Evolutionary conservation across 176 grass and related monocot species (phyloP), one percentile per base, ranked within the genome.

Genomic region (Zizania latifolia): DNA sequence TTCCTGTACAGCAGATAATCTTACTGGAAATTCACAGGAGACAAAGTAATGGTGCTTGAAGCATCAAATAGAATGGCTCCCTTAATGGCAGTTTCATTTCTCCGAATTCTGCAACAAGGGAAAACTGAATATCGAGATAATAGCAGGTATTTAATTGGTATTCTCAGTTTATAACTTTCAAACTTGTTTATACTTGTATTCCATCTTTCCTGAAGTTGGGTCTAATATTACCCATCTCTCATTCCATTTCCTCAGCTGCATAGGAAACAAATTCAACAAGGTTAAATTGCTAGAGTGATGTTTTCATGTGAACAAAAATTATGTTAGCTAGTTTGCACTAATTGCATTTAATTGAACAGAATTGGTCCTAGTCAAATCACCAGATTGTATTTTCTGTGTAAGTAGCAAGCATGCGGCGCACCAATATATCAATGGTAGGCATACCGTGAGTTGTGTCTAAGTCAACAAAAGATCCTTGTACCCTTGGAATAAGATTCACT

Each of bases 1-100:
- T 14, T 17, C 77, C 65, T 48, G 51, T 31, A 54, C 28, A 23
- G 44, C 30, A 15, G 22, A 22, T 34, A 60, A 31, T 85, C 91
- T 86, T 91, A 99, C 96, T 99, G 96, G 79, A 99, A 88, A 72
- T 99, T 99, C 71, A 99, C 82, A 68, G 96, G 92, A 72, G 96
- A 99, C 62, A 94, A 59, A 41, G 95, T 94, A 39, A 99, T 99
- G 55, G 86, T 90, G 84, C 96, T 99, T 60, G 89, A 88, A 86
- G 96, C 86, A 65, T 94, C 89, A 90, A 94, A 99, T 58, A 92
- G 32, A 75, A 99, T 92, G 26, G 84, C 46, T 61, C 96, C 96
- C 80, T 94, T 99, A 33, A 82, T 59, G 65, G 83, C 44, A 82
- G 86, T 73, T 72, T 99, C 96, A 79, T 79, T 94, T 85, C 85